Conservation (phyloP, 148 eudicot genomes). For the Chenopodium album region DNA sequence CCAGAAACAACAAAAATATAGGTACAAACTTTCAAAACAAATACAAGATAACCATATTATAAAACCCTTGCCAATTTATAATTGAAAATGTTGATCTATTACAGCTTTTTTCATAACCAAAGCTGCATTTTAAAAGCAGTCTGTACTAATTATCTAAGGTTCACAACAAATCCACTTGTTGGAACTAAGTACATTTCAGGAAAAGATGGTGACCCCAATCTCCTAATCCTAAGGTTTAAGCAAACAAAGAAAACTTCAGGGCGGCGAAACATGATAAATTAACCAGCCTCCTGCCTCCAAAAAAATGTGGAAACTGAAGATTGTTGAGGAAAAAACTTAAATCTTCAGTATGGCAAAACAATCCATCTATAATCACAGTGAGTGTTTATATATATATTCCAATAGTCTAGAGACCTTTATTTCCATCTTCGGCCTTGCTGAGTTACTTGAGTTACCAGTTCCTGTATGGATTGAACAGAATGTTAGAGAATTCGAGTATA, state of each 20-base stretch:
- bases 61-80: constrained; percentile 16
- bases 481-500: neutral
- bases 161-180: constrained; percentile 40
- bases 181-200: constrained; percentile 22
- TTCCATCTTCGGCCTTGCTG: constrained; percentile 35
- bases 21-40: neutral
- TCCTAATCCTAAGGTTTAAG: constrained; percentile 11
- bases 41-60: neutral
- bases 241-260: constrained; percentile 15
- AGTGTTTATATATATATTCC: constrained; percentile 1
- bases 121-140: constrained; percentile 17
- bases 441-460: constrained; percentile 52
- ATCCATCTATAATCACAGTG: constrained; percentile 13
- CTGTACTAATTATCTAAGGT: constrained; percentile 9
- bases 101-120: constrained; percentile 25
- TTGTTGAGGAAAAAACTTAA: constrained; percentile 20
- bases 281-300: constrained; percentile 16
- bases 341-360: constrained; percentile 31
- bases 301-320: constrained; percentile 29
- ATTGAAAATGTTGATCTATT: constrained; percentile 6
- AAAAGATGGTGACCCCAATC: constrained; percentile 14
- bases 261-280: neutral
- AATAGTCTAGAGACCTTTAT: constrained; percentile 20
- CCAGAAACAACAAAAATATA: neutral
- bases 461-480: constrained; percentile 42